Evolutionary conservation across 805 yeast species (phyloP).

Genomic region (Barnettozyma salicaria): DNA sequence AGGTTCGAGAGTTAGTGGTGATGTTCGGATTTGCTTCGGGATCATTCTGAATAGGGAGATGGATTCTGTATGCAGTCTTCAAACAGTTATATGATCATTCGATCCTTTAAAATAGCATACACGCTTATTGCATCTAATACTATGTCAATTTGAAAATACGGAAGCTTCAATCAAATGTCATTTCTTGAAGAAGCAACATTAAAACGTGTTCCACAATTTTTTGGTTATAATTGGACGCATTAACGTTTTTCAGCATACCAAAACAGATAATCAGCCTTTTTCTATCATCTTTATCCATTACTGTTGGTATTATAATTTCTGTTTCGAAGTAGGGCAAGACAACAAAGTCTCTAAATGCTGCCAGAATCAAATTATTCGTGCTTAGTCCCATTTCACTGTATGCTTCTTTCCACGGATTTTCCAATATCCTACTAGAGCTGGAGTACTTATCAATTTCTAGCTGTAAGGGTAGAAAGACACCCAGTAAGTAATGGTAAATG

Average conservation of each 20-base stretch:
- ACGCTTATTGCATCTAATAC: no score
- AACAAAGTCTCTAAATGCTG: conserved; percentile 46
- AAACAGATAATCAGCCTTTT: conserved; percentile 53
- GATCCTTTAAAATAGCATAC: no score
- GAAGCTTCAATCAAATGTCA: no score
- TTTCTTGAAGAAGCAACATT: conserved; percentile 15
- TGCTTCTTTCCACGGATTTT: conserved; percentile 27
- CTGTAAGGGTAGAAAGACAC: conserved; percentile 56
- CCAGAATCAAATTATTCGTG: conserved; percentile 36
- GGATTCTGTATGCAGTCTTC: no score
- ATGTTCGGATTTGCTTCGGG: no score
- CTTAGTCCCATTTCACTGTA: conserved; percentile 25
- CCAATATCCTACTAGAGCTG: conserved; percentile 23
- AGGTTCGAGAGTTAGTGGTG: no score
- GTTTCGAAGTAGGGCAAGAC: conserved; percentile 48
- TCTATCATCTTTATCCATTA: conserved; percentile 29
- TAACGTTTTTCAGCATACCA: conserved; percentile 48
- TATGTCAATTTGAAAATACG: no score
- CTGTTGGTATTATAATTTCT: conserved; percentile 27
- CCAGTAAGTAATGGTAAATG: conserved; percentile 52
- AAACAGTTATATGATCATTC: no score
- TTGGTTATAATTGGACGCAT: conserved; percentile 51
- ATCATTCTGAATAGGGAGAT: no score
- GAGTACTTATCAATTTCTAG: conserved; percentile 31
- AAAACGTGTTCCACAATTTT: conserved; percentile 44